Base-by-base conservation (phyloP, 768 basidiomycete genomes). In the Clavulina sp. region DNA sequence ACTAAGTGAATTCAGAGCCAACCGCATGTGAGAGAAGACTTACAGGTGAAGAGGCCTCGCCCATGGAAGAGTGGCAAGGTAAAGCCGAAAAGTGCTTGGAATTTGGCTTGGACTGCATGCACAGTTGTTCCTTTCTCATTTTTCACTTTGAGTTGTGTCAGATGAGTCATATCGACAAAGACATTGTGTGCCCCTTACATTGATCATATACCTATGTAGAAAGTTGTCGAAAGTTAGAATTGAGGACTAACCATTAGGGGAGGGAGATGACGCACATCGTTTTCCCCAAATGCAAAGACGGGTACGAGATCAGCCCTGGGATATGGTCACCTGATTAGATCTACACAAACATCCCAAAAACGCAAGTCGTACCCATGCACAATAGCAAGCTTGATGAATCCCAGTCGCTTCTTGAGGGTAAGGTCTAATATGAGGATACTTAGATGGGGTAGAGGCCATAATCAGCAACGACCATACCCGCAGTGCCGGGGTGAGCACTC, bases 11-110 rank as follows among this genome's bases (percentile, higher is more conserved):
- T 32, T 29, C 43, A 3, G 5, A 13, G 49, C 29, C 31, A 31
- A 9, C 19, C 31, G 16, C 24, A 19, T 4, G 24, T 19, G 3
- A 18, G 36, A n/a, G 60, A 13, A 9, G 24, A 58, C 80, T 26
- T 57, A 91, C 92, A 99, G 64, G 97, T 99, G 57, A 97, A 72
- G 51, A 99, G 65, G 9, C 93, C 93, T 54, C 95, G 72, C 2
- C 95, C 95, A 62, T 95, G 93, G 66, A 99, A 99, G n/a, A 99
- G 67, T 0, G 95, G 93, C 7, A 99, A 67, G 0, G 93, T 99
- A 63, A 97, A 99, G 4, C 93, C 93, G 59, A 99, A 96, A 40
- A 85, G 65, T 48, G 72, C 76, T 64, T 97, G 89, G 64, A 99
- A 96, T 61, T 78, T 80, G 63, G 86, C 84, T 66, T 99, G 93